These are phyloP conservation scores for Penicillium turbatum DNA, from an alignment of 495 filamentous ascomycete species.

Conservation along the genomic window DNA sequence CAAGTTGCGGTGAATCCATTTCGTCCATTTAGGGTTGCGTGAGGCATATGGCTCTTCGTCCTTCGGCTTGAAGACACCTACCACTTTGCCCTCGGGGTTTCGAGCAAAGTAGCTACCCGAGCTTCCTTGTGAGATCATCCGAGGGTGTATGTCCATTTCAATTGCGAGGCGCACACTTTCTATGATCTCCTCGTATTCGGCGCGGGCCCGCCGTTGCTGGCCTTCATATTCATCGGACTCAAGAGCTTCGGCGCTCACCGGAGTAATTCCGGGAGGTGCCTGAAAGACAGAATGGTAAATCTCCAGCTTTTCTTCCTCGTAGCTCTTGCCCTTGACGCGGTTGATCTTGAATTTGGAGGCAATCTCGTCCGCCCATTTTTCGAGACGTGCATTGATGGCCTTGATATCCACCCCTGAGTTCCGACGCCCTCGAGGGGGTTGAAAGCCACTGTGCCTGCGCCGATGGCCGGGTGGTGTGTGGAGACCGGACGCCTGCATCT, in stretches of 20 bases:
- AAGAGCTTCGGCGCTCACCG: constrained; percentile 70
- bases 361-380: constrained; percentile 97
- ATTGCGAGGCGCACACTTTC: constrained; percentile 88
- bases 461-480: constrained; percentile 39
- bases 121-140: constrained; percentile 93
- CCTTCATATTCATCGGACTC: constrained; percentile 54
- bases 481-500: constrained; percentile 44
- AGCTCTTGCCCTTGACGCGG: constrained; percentile 66
- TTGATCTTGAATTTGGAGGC: constrained; percentile 92
- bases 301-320: constrained; percentile 83
- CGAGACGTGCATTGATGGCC: constrained; percentile 93
- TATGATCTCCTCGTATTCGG: constrained; percentile 82
- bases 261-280: constrained; percentile 75
- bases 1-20: constrained; percentile 90
- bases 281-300: constrained; percentile 98
- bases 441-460: constrained; percentile 44
- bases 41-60: constrained; percentile 97
- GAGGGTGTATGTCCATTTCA: constrained; percentile 85
- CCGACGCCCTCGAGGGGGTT: constrained; percentile 55
- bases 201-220: constrained; percentile 60
- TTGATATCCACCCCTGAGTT: constrained; percentile 97
- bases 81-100: constrained; percentile 84
- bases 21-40: constrained; percentile 91
- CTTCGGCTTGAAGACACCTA: constrained; percentile 98
- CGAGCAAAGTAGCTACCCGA: constrained; percentile 97